phyloP scores from a whole-genome alignment of 768 basidiomycete species.

The Tricholoma flavovirens region DNA sequence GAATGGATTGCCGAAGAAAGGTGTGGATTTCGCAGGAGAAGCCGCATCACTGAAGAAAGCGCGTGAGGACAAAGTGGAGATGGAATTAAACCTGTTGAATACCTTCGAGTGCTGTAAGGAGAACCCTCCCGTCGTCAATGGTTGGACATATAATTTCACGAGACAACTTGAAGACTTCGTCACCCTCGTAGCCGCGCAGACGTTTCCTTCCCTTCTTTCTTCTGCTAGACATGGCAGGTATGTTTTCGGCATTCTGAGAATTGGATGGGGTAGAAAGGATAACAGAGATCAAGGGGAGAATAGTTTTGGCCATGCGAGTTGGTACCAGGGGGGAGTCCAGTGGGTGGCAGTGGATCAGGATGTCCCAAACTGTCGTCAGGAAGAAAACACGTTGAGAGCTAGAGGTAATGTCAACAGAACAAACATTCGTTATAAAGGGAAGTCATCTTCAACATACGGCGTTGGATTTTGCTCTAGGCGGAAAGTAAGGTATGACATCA shows the following conservation, averaged over 20 bases:
- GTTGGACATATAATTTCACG: conserved; percentile 45
- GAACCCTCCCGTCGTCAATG: conserved; percentile 41
- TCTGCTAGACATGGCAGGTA: conserved; percentile 20
- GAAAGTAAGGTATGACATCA: conserved; percentile 48
- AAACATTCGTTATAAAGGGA: not conserved
- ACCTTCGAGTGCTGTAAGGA: conserved; percentile 59
- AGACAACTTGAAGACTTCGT: conserved; percentile 57
- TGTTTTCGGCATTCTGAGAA: conserved; percentile 16
- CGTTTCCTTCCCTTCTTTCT: conserved; percentile 63
- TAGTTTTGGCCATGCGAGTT: conserved; percentile 49
- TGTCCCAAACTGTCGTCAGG: conserved; percentile 36
- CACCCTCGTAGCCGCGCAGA: conserved; percentile 65
- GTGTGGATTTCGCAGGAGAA: conserved; percentile 43
- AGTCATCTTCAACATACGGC: conserved; percentile 33
- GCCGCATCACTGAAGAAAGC: conserved; percentile 38
- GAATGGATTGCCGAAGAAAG: conserved; percentile 52
- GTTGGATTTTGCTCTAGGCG: conserved; percentile 55
- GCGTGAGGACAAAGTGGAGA: conserved; percentile 1
- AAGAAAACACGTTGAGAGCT: conserved; percentile 36
- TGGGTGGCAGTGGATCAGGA: conserved; percentile 40
- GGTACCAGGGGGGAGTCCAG: conserved; percentile 43
- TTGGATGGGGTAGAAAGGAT: conserved; percentile 40
- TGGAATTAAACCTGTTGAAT: conserved; percentile 11
- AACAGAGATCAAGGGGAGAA: conserved; percentile 43
- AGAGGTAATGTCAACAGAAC: conserved; percentile 8